Conservation (phyloP, 352 stramenopile genomes). For the Sclerospora graminicola region DNA sequence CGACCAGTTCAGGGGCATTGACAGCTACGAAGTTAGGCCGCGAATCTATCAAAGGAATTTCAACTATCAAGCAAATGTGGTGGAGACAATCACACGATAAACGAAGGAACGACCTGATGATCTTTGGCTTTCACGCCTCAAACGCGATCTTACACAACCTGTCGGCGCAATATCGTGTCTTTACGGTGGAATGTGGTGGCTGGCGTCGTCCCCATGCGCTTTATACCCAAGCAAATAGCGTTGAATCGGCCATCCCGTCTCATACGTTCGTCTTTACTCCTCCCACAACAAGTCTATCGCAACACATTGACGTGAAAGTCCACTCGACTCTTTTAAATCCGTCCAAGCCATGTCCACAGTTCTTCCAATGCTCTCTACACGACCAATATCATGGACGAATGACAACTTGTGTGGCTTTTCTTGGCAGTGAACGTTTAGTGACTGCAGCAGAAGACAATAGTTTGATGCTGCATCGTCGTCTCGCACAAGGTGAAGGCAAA, state of each 20-base stretch:
- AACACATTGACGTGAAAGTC: slow-evolving; percentile 51
- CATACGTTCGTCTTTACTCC: slow-evolving; percentile 69
- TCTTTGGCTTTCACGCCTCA: slow-evolving; percentile 76
- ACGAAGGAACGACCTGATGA: slow-evolving; percentile 37
- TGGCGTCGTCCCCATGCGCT: slow-evolving; percentile 75
- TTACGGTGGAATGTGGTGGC: slow-evolving; percentile 69
- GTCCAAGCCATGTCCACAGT: not conserved
- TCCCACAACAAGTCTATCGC: slow-evolving; percentile 33
- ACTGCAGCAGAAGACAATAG: slow-evolving; percentile 79
- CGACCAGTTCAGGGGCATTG: slow-evolving; percentile 11
- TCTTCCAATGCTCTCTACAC: slow-evolving; percentile 41
- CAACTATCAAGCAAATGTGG: slow-evolving; percentile 64
- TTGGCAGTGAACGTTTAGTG: slow-evolving; percentile 35
- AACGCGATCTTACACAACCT: slow-evolving; percentile 69
- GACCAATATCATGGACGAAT: slow-evolving; percentile 67
- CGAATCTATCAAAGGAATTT: slow-evolving; percentile 68
- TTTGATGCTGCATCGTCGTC: slow-evolving; percentile 53
- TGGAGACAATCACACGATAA: slow-evolving; percentile 10
- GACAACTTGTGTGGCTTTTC: slow-evolving; percentile 46
- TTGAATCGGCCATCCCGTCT: slow-evolving; percentile 20
- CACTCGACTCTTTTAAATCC: slow-evolving; percentile 35
- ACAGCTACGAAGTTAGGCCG: slow-evolving; percentile 31
- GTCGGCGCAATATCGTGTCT: slow-evolving; percentile 57
- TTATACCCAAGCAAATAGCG: slow-evolving; percentile 4
- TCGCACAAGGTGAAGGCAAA: slow-evolving; percentile 1